Evolutionary conservation across 257 asterid species (phyloP), one percentile per base, ranked within the genome.

Genomic region (Solanum medicagineum): DNA sequence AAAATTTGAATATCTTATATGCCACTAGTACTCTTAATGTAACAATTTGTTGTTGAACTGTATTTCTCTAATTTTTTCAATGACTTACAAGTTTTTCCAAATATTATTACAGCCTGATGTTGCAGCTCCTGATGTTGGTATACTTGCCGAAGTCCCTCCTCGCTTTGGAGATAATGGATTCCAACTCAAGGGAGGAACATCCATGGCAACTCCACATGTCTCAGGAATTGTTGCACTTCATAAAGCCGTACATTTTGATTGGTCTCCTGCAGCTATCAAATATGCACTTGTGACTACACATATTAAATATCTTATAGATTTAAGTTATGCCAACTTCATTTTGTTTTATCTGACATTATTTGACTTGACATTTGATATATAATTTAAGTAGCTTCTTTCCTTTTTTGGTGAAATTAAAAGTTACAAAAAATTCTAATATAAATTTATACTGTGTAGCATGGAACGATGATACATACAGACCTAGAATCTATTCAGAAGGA

Each of bases 121-220:
- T 69, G 79, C 79, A 17, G 29, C 77, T 69, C 77, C 77, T 16
- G 77, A 53, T 36, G 53, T 36, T 17, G 19, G 6, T 36, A 36
- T 69, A 69, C 24, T 69, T 0, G 26, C 53, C 4, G 26, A 26
- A 69, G 12, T 10, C 17, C 15, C 53, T 40, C 79, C 79, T 70
- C 2, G 2, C 1, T 1, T 1, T 2, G 79, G 53, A 70, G 14
- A 70, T 2, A 40, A 70, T 70, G 79, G 79, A 20, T 70, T 70
- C 49, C 8, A 70, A 70, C 17, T 17, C 53, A 1, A 9, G 15
- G 40, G 26, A 70, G 93, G 93, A 65, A 91, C 92, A 32, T 91
- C 93, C 19, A 88, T 89, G 93, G 69, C 91, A 22, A 65, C 92
- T 45, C 92, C 93, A 82, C 92, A 91, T 80, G 51, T 91, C 45